Percentiles rank a stretch among this genome's conserved stretches.
Evolutionary conservation across 805 yeast genomes (phyloP).

Genomic region (Candida easanensis): DNA sequence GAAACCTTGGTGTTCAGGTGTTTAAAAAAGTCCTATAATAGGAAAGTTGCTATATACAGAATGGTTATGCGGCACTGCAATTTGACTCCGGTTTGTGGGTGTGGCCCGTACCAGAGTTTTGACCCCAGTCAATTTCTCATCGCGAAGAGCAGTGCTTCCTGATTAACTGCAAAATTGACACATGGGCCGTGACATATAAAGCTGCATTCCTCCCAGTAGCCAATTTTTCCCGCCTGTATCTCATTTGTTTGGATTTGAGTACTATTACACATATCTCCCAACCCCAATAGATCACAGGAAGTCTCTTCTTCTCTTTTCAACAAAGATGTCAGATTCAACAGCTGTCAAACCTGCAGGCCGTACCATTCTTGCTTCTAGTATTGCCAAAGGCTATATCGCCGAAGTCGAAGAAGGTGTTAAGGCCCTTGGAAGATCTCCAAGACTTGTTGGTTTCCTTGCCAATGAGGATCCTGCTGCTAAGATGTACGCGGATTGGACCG

Average conservation of each 20-base stretch:
- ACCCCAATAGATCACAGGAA: slow-evolving; percentile 3
- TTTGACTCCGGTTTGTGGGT: neutral
- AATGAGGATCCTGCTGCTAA: slow-evolving; percentile 93
- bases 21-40: no score
- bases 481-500: slow-evolving; percentile 96
- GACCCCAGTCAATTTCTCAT: slow-evolving; percentile 1
- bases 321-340: slow-evolving; percentile 23
- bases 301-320: no score
- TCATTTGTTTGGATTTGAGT: neutral
- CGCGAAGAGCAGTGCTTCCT: slow-evolving; percentile 6
- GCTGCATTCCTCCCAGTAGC: no score
- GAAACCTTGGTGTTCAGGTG: no score
- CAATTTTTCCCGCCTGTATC: no score
- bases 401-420: slow-evolving; percentile 65
- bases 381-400: slow-evolving; percentile 76
- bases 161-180: slow-evolving; percentile 12
- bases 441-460: slow-evolving; percentile 87
- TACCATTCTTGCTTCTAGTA: slow-evolving; percentile 82
- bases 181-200: neutral
- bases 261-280: neutral
- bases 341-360: slow-evolving; percentile 49
- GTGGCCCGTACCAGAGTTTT: neutral
- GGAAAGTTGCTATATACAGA: no score
- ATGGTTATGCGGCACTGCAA: no score
- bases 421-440: slow-evolving; percentile 56